phyloP scores from a whole-genome alignment of 1,139 yeast genomes.

The Meyerozyma sp. region DNA sequence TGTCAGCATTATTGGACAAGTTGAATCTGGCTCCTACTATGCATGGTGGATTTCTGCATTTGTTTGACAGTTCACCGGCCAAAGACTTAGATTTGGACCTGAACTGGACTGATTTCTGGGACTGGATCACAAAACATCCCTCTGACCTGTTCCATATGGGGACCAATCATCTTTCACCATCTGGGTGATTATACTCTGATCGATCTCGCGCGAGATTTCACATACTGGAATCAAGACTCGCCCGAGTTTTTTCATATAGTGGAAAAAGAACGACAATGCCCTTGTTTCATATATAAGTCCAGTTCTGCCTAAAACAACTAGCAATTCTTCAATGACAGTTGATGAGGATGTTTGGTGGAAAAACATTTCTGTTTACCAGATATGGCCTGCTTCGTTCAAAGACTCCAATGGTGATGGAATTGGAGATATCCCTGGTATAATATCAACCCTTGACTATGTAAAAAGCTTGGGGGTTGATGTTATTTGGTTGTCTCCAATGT shows the following conservation, averaged over 20 bases:
- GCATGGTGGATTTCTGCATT: background rate
- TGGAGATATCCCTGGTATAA: constrained; percentile 13
- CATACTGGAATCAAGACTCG: background rate
- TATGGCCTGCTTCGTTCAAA: constrained; percentile 14
- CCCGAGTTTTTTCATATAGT: background rate
- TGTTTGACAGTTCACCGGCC: background rate
- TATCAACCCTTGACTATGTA: constrained; percentile 11
- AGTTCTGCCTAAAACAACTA: too few relatives aligned
- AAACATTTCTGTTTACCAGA: constrained; percentile 12
- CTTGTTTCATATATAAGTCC: too few relatives aligned
- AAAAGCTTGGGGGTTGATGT: constrained; percentile 11
- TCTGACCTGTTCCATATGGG: background rate
- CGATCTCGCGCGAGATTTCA: background rate
- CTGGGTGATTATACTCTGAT: too few relatives aligned
- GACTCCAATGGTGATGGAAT: constrained; percentile 13
- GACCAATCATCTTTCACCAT: too few relatives aligned
- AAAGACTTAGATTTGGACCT: background rate
- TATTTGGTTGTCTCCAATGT: constrained; percentile 12
- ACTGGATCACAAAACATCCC: background rate
- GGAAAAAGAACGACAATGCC: too few relatives aligned
- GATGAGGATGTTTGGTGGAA: constrained; percentile 9
- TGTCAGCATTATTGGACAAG: background rate
- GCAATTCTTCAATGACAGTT: background rate
- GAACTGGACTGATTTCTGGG: background rate
- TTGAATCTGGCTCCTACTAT: background rate